Evolutionary conservation across 2,329 filamentous ascomycete species (phyloP).

Genomic region (Juglanconis oblonga): DNA sequence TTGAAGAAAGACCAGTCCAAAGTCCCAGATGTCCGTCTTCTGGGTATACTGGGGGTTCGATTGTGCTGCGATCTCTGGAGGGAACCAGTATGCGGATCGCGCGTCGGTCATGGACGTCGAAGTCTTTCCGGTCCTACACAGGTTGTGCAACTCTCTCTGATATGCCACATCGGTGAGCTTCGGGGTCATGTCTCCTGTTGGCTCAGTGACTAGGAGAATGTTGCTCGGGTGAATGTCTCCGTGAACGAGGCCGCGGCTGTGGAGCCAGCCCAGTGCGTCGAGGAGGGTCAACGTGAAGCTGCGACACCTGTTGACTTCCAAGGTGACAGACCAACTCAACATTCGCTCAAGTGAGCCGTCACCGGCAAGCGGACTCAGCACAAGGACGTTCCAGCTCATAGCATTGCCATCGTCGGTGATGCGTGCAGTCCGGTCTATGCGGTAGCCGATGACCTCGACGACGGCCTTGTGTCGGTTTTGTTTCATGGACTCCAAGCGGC

Average conservation of each 20-base stretch:
- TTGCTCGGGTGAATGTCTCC: conserved; percentile 79
- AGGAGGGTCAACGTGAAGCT: conserved; percentile 91
- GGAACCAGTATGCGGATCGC: conserved; percentile 78
- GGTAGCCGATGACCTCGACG: conserved; percentile 78
- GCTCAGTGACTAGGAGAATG: conserved; percentile 70
- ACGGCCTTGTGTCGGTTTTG: conserved; percentile 73
- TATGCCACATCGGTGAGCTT: conserved; percentile 75
- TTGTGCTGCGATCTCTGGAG: conserved; percentile 69
- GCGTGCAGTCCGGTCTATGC: conserved; percentile 55
- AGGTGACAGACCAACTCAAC: conserved; percentile 71
- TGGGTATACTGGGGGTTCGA: conserved; percentile 62
- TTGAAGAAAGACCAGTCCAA: conserved; percentile 86
- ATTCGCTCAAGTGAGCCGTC: conserved; percentile 81
- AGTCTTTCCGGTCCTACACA: conserved; percentile 52
- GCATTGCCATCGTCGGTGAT: conserved; percentile 33
- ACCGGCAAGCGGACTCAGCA: conserved; percentile 74
- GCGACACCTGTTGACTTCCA: conserved; percentile 73
- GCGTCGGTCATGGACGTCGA: conserved; percentile 56
- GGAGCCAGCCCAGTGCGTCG: conserved; percentile 82
- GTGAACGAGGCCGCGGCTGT: conserved; percentile 80
- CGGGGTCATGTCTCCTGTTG: conserved; percentile 65
- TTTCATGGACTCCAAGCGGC: conserved; percentile 72
- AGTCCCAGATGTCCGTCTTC: conserved; percentile 93
- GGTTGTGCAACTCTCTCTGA: conserved; percentile 63
- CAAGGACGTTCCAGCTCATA: conserved; percentile 66